These are phyloP conservation scores for Mortierella alpina DNA, from an alignment of 192 early-diverging fungal species.

Conservation along the genomic window DNA sequence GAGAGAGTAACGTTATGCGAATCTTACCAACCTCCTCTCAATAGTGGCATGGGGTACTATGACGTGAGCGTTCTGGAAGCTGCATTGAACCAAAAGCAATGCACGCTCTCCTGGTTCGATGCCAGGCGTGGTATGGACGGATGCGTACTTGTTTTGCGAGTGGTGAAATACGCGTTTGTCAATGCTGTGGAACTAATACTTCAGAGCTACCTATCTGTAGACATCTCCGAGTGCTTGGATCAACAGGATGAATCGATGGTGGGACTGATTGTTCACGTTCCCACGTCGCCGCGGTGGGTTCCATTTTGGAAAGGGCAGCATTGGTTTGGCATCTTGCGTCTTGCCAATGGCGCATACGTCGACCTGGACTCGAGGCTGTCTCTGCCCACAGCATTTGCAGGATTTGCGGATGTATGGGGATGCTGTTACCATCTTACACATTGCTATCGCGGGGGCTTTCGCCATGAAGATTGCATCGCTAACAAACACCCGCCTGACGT, in stretches of 20 bases:
- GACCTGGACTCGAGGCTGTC: slow-evolving; percentile 44
- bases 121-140: slow-evolving; percentile 24
- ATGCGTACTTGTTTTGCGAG: background rate
- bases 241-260: slow-evolving; percentile 51
- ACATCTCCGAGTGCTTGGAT: slow-evolving; percentile 33
- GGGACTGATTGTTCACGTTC: slow-evolving; percentile 44
- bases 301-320: slow-evolving; percentile 51
- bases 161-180: background rate
- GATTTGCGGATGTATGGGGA: slow-evolving; percentile 39
- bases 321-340: slow-evolving; percentile 48
- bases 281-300: slow-evolving; percentile 35
- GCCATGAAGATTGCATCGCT: background rate
- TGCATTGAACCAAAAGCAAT: slow-evolving; percentile 37
- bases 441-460: background rate
- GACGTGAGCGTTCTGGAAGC: slow-evolving; percentile 50
- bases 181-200: background rate
- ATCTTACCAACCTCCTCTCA: background rate
- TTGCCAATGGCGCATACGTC: slow-evolving; percentile 39
- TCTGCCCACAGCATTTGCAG: slow-evolving; percentile 28
- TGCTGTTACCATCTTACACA: too few relatives aligned
- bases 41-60: slow-evolving; percentile 48
- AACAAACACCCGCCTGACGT: background rate
- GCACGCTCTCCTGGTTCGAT: slow-evolving; percentile 46
- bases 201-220: slow-evolving; percentile 1
- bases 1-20: too few relatives aligned